Percentiles rank a stretch among this genome's conserved stretches.
Conservation (phyloP, 2,329 filamentous ascomycete species). For the Cladophialophora exuberans region DNA sequence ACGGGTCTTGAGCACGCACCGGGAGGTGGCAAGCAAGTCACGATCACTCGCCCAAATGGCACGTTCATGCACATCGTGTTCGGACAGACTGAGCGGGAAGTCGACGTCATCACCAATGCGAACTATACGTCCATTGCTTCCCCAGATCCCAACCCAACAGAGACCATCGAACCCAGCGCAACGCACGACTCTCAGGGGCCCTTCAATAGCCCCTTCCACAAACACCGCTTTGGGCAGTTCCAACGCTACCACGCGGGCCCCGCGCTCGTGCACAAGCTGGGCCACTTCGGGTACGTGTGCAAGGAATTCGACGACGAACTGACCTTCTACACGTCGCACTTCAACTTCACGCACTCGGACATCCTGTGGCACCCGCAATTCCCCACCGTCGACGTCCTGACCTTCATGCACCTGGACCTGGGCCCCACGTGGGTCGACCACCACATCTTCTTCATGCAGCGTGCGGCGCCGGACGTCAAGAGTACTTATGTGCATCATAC, state of each 20-base stretch:
- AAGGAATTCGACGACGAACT: constrained; percentile 40
- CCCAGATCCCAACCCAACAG: too few relatives aligned
- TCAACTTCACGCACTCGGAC: constrained; percentile 53
- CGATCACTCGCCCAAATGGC: constrained; percentile 30
- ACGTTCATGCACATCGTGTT: constrained; percentile 37
- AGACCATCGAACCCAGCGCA: background rate
- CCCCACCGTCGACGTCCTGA: constrained; percentile 42
- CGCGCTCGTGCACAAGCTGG: constrained; percentile 47
- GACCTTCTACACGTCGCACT: constrained; percentile 48
- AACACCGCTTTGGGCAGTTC: constrained; percentile 42
- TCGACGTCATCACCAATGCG: background rate
- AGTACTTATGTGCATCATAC: constrained; percentile 65
- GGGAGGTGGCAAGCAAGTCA: constrained; percentile 27
- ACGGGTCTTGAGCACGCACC: constrained; percentile 45
- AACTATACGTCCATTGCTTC: too few relatives aligned
- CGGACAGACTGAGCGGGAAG: constrained; percentile 34
- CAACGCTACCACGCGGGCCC: constrained; percentile 50
- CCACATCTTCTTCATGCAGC: constrained; percentile 54
- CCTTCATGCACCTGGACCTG: constrained; percentile 56
- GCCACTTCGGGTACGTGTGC: constrained; percentile 49
- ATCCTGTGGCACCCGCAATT: constrained; percentile 42
- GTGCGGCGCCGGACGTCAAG: constrained; percentile 16
- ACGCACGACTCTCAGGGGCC: constrained; percentile 39
- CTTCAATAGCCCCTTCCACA: constrained; percentile 44
- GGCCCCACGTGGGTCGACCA: constrained; percentile 53